phyloP scores from a whole-genome alignment of 2,329 filamentous ascomycete species.

The Colletotrichum sp. region DNA sequence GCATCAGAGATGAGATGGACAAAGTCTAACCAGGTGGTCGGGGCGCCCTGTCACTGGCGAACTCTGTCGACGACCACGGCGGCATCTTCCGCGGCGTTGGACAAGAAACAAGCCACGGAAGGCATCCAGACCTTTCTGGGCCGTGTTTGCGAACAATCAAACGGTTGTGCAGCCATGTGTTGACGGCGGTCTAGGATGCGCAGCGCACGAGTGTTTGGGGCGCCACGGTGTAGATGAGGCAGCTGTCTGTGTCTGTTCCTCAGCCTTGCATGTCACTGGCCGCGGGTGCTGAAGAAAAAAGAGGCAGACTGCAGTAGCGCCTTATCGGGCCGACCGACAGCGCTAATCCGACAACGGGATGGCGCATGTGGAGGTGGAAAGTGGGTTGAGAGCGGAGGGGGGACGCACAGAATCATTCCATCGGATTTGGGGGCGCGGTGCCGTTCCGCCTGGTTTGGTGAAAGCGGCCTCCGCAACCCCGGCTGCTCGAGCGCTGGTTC shows the following conservation, averaged over 20 bases:
- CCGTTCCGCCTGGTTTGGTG: neutral
- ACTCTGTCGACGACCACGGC: neutral
- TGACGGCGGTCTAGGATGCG: neutral
- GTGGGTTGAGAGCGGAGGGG: neutral
- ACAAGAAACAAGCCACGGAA: neutral
- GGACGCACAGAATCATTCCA: neutral
- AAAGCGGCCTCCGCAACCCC: neutral
- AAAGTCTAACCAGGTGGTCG: neutral
- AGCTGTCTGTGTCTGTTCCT: neutral
- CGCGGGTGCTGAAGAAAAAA: conserved; percentile 2
- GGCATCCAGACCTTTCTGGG: neutral
- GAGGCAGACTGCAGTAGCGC: neutral
- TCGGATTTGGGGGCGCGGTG: neutral
- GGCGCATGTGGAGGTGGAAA: conserved; percentile 3
- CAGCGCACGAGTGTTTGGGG: neutral
- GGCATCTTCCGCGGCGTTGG: neutral
- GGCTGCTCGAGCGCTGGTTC: conserved; percentile 6
- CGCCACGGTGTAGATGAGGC: neutral
- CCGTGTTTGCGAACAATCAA: neutral
- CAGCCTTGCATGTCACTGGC: conserved; percentile 12
- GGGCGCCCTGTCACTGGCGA: neutral
- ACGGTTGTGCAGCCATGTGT: neutral
- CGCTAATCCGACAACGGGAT: conserved; percentile 1
- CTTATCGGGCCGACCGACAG: conserved; percentile 21
- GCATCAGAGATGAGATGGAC: neutral